Percentiles rank a stretch among this genome's conserved stretches.
Conservation (phyloP, 2,329 filamentous ascomycete genomes). For the Apiospora saccharicola region DNA sequence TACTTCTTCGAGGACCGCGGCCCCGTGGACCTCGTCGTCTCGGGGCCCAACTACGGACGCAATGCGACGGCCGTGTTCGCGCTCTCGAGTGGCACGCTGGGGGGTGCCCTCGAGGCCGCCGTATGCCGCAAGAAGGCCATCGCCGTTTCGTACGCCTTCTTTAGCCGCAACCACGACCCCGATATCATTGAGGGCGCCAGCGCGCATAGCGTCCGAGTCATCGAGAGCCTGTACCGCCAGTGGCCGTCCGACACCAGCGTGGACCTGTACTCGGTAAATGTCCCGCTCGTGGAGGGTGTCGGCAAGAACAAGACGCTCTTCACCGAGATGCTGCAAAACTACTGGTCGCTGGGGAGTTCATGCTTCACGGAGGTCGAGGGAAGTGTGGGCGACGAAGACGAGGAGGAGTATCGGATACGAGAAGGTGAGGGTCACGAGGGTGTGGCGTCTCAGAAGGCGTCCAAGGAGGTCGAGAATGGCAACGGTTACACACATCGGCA, state of each 20-base stretch:
- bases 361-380: slow-evolving; percentile 85
- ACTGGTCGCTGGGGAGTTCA: slow-evolving; percentile 77
- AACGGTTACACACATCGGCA: slow-evolving; percentile 75
- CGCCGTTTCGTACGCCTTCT: slow-evolving; percentile 91
- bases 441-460: slow-evolving; percentile 32
- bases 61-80: slow-evolving; percentile 85
- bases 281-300: slow-evolving; percentile 82
- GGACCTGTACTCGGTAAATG: slow-evolving; percentile 91
- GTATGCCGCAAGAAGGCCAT: slow-evolving; percentile 75
- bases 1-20: slow-evolving; percentile 79
- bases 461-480: slow-evolving; percentile 42
- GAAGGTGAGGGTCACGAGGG: slow-evolving; percentile 57
- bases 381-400: slow-evolving; percentile 67
- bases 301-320: slow-evolving; percentile 77
- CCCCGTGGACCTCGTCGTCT: slow-evolving; percentile 78
- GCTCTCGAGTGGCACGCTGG: slow-evolving; percentile 78
- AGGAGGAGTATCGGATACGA: slow-evolving; percentile 78
- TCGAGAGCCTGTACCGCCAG: slow-evolving; percentile 79
- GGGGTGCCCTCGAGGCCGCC: slow-evolving; percentile 79
- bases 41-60: slow-evolving; percentile 83
- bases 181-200: slow-evolving; percentile 81
- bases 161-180: slow-evolving; percentile 82
- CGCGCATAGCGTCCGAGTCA: slow-evolving; percentile 75
- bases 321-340: slow-evolving; percentile 88
- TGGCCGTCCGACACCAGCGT: slow-evolving; percentile 73